A percentile compares a stretch with the other conserved stretches of the same genome.
Conservation (phyloP, 495 filamentous ascomycete genomes). For the Trichoderma orchidacearum region DNA sequence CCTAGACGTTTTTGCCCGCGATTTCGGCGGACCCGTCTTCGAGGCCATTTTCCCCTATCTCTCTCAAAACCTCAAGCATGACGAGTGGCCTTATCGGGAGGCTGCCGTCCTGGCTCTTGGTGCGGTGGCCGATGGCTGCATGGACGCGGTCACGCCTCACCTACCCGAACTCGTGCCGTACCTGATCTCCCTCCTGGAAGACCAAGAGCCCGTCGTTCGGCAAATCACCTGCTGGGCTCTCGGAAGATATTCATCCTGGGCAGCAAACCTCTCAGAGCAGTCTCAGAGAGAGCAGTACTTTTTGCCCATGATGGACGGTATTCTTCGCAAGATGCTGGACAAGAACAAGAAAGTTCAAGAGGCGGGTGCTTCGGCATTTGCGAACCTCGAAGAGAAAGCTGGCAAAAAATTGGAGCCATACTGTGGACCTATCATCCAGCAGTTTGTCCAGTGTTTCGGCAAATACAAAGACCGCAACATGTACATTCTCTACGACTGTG, state of each 20-base stretch:
- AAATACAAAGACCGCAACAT: slow-evolving; percentile 98
- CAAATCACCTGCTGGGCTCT: slow-evolving; percentile 98
- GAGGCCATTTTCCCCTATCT: slow-evolving; percentile 84
- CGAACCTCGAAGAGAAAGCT: slow-evolving; percentile 89
- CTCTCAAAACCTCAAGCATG: slow-evolving; percentile 74
- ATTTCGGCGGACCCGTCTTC: slow-evolving; percentile 82
- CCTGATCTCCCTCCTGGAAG: slow-evolving; percentile 73
- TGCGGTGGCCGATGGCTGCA: slow-evolving; percentile 90
- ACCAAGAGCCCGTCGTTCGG: slow-evolving; percentile 80
- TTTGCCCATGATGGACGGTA: slow-evolving; percentile 95
- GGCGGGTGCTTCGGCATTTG: slow-evolving; percentile 91
- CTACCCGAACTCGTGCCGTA: slow-evolving; percentile 85
- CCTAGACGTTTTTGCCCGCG: slow-evolving; percentile 81
- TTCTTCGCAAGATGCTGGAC: slow-evolving; percentile 87
- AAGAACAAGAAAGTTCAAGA: slow-evolving; percentile 97
- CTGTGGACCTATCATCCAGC: slow-evolving; percentile 77
- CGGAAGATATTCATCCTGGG: slow-evolving; percentile 89
- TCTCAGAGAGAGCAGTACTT: slow-evolving; percentile 64
- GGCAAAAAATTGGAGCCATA: slow-evolving; percentile 67
- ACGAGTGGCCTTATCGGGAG: slow-evolving; percentile 86
- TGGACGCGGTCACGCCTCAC: slow-evolving; percentile 78
- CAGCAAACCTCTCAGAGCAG: slow-evolving; percentile 55
- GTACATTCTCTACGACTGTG: slow-evolving; percentile 97
- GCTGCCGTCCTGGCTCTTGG: slow-evolving; percentile 90
- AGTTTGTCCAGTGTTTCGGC: slow-evolving; percentile 82